Percentiles rank a stretch among this genome's conserved stretches.
Evolutionary conservation across 1,284 basidiomycete genomes (phyloP).

Genomic region (Cutaneotrichosporon cyanovorans): DNA sequence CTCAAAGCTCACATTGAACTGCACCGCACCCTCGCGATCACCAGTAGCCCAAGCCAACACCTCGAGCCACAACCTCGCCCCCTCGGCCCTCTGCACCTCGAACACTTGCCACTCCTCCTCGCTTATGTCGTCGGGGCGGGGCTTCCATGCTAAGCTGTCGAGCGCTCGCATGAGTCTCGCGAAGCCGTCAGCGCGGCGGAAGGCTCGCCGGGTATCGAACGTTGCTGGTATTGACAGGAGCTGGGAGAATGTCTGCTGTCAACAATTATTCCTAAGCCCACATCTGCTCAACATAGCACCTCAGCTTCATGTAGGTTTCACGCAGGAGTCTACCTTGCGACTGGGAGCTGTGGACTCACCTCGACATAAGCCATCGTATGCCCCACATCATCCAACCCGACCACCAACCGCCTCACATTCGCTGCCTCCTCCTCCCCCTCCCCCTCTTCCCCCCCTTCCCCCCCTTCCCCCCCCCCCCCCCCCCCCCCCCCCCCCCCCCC

Average conservation of each 20-base stretch:
- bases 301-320: too few relatives aligned
- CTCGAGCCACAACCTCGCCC: slow-evolving; percentile 32
- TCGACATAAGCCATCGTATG: slow-evolving; percentile 33
- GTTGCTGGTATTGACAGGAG: slow-evolving; percentile 23
- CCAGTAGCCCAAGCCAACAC: slow-evolving; percentile 32
- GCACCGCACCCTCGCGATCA: slow-evolving; percentile 22
- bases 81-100: slow-evolving; percentile 40
- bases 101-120: slow-evolving; percentile 33
- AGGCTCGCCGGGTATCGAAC: slow-evolving; percentile 21
- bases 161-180: slow-evolving; percentile 20
- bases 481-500: slow-evolving; percentile 25
- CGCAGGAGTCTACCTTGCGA: too few relatives aligned
- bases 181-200: slow-evolving; percentile 31
- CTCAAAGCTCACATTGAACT: slow-evolving; percentile 25
- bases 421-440: slow-evolving; percentile 30
- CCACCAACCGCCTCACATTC: slow-evolving; percentile 23
- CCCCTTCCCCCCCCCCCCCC: slow-evolving; percentile 18
- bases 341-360: slow-evolving; percentile 29
- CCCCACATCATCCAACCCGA: slow-evolving; percentile 19
- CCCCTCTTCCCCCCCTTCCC: slow-evolving; percentile 21
- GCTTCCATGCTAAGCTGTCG: slow-evolving; percentile 20
- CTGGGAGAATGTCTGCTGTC: slow-evolving; percentile 35
- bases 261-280: neutral
- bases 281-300: too few relatives aligned
- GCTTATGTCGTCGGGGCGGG: slow-evolving; percentile 6